Base-by-base conservation (phyloP, 2,329 filamentous ascomycete species). In the Diaporthe ilicicola region DNA sequence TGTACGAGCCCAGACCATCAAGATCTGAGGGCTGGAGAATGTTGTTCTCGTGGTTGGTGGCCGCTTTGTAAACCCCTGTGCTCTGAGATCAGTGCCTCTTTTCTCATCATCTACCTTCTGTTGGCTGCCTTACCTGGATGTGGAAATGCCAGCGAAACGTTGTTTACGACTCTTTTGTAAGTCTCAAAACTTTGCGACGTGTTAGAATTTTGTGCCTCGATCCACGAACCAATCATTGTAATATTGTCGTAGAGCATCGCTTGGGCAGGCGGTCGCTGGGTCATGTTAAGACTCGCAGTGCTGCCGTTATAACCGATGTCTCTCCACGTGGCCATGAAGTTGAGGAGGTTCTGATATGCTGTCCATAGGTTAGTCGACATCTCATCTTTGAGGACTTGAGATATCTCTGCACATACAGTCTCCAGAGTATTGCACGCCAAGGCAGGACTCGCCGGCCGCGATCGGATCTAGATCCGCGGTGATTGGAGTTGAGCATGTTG, bases 91-190 rank as follows among this genome's bases (percentile, higher is more conserved):
- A 71, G 32, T 46, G 29, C 34, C 22, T 17, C 6, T n/a, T 15
- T 7, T 13, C 12, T 19, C 6, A 2, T 3, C 39, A 34, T 39
- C 9, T 9, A 9, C 9, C 4, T 34, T 12, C 12, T 51, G 15
- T 34, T n/a, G 9, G 3, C 29, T 8, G 10, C 6, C 73, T 65
- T 65, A 53, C 83, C 89, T 0, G 90, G 84, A 75, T 96, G 93
- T 0, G 93, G 93, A 87, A 95, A 91, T 0, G 92, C 92, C 74
- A 95, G 84, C 0, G 91, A 93, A 32, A 94, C 89, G 73, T 95
- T 94, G 77, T 94, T 93, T 75, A 95, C 83, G 46, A 92, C 84
- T 32, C 92, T 85, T 0, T 83, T 81, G 67, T 88, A 78, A 13
- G 84, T 77, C 5, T 83, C 77, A 4, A 86, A 91, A 0, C 84